phyloP scores from a whole-genome alignment of 306 rosid genomes.

The Hippophae tibetana region DNA sequence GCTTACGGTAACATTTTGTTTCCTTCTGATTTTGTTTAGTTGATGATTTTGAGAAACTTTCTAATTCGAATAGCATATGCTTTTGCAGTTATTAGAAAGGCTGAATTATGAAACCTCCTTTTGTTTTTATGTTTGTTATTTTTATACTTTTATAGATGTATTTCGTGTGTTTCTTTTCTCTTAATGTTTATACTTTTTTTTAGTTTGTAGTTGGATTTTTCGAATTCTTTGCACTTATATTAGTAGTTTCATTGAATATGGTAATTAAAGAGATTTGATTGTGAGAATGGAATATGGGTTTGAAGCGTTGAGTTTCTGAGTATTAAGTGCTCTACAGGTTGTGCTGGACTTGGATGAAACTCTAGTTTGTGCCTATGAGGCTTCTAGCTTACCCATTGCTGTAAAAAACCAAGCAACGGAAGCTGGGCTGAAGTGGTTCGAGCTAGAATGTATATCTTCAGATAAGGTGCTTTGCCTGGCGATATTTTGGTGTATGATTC shows the following conservation, averaged over 20 bases:
- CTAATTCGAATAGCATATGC: neutral
- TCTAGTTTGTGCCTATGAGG: slow-evolving; percentile 82
- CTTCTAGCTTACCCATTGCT: slow-evolving; percentile 61
- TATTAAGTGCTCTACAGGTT: slow-evolving; percentile 35
- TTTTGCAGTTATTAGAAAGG: neutral
- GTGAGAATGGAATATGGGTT: neutral
- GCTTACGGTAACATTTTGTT: slow-evolving; percentile 46
- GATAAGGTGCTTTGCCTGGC: slow-evolving; percentile 46
- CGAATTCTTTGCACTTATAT: neutral
- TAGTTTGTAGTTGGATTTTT: neutral
- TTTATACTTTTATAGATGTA: neutral
- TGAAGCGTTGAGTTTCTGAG: neutral
- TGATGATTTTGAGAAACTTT: neutral
- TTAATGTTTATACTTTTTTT: neutral
- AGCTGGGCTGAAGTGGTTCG: slow-evolving; percentile 89
- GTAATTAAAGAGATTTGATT: neutral
- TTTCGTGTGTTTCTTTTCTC: too few species aligned
- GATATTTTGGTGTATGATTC: slow-evolving; percentile 2
- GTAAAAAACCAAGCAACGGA: slow-evolving; percentile 67
- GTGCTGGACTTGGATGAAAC: slow-evolving; percentile 98
- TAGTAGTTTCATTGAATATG: neutral
- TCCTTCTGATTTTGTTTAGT: neutral
- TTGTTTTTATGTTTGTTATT: neutral
- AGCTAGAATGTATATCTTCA: slow-evolving; percentile 70
- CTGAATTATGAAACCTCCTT: neutral